Base-by-base conservation (phyloP, 495 filamentous ascomycete genomes). In the Talaromyces nanjingensis region DNA sequence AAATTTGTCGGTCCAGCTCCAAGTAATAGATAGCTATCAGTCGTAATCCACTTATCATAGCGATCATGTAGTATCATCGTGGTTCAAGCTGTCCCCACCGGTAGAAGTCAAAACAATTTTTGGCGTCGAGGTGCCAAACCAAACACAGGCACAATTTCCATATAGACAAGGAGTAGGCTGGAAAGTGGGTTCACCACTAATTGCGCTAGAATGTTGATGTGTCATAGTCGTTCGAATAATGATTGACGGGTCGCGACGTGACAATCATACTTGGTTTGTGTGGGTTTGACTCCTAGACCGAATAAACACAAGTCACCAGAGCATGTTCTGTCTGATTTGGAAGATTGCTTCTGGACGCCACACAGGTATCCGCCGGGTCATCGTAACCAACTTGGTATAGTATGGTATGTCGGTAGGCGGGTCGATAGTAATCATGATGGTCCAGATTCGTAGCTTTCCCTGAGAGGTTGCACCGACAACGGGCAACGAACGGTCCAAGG, bases 71-170 rank as follows among this genome's bases (percentile, higher is more conserved):
- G 16, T 33, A 57, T 54, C 49, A 57, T 57, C 22, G 54, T 57
- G 49, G 33, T 31, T 33, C 54, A 57, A 57, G 22, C 31, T 55
- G 27, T 37, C 29, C 34, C 56, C 56, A 59, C 56, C 2, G 52
- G 11, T 9, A 49, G 11, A 22, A 37, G 24, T 25, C 56, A 20
- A 59, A 34, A 3, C 31, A 56, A 14, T 16, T 16, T 55, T 37
- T 59, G 56, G 56, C 18, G 24, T 37, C 56, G 14, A 59, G 56
- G 56, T 64, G 54, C 70, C 72, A 75, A 71, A 69, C 73, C 73
- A 69, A 74, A 75, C 66, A 63, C 61, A 73, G 73, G 63, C 66
- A 71, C 63, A 63, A 39, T 71, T 66, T 71, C 69, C 69, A 62
- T 71, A 22, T 9, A 47, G 22, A 29, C 52, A 55, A 55, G 25